Evolutionary conservation across 1,139 yeast species (phyloP), one percentile per base, ranked within the genome.

Genomic region (Groenewaldozyma auringiensis): DNA sequence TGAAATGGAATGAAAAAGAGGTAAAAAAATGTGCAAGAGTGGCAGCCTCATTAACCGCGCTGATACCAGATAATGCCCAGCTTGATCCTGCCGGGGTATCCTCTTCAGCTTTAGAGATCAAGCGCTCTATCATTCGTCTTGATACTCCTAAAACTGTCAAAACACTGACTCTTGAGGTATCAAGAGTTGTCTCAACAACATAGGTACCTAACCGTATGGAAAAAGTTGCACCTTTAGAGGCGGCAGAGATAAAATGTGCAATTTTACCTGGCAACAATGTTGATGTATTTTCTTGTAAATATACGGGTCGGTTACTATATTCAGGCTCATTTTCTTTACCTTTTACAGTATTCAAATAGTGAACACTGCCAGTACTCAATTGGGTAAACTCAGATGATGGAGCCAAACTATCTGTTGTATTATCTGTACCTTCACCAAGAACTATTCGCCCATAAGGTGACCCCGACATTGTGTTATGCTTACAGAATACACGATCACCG

Each of bases 1-100:
- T 58, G 22, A 61, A 43, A 39, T 63, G 65, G 46, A 63, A 63
- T 27, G 59, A 47, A 2, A 62, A 58, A 4, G 65, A 57, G 3
- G 64, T 58, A 37, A 55, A 49, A 32, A 63, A 56, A 31, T 62
- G 65, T 13, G 58, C 56, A 17, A 61, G 50, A 4, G 62, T 58
- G n/a, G 62, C 52, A 0, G 60, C 50, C 29, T 58, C 53, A 34
- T 57, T 52, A 18, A 61, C 56, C 3, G 53, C 50, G 22, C 46
- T 44, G 42, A 57, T 49, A 21, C 56, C 52, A 13, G 50, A 39
- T 18, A 39, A 45, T 2, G 59, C 56, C 61, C 60, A 57, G 21
- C 45, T 45, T 3, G 48, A 47, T 2, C 51, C 49, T 8, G 57
- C 62, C 0, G 60, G 59, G 3, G 57, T 56, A 39, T 63, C 67